Percentiles rank a stretch among this genome's conserved stretches.
Evolutionary conservation across 2,329 filamentous ascomycete genomes (phyloP).

Genomic region (Fusarium multiceps): DNA sequence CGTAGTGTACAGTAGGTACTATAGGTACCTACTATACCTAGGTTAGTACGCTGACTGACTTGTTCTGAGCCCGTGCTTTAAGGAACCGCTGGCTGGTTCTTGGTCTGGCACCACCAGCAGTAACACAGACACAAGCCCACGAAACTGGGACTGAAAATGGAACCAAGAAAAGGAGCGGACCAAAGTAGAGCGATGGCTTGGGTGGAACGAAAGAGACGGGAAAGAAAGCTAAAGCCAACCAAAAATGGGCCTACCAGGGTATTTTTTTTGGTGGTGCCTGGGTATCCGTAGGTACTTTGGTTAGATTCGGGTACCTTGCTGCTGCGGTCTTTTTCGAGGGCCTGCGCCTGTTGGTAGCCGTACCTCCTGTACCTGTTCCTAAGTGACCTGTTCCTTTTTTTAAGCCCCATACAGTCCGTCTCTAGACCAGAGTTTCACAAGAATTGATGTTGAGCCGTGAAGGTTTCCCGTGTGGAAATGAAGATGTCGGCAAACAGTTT

Average conservation of each 20-base stretch:
- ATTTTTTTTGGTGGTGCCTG: background rate
- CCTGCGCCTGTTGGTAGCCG: constrained; percentile 1
- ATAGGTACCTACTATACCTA: background rate
- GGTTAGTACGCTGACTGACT: background rate
- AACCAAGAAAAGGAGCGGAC: constrained; percentile 27
- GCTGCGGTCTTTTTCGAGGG: constrained; percentile 23
- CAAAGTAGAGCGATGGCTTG: background rate
- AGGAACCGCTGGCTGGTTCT: background rate
- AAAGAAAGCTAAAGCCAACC: constrained; percentile 19
- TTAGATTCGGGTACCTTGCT: constrained; percentile 29
- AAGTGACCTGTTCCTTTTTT: background rate
- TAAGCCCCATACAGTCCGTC: background rate
- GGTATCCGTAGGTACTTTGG: constrained; percentile 10
- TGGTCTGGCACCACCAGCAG: constrained; percentile 15
- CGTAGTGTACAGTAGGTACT: background rate
- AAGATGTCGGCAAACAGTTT: constrained; percentile 5
- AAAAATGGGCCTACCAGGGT: constrained; percentile 7
- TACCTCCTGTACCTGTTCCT: constrained; percentile 8
- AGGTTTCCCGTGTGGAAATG: constrained; percentile 27
- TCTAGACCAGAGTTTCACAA: constrained; percentile 29
- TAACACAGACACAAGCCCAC: background rate
- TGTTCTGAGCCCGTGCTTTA: constrained; percentile 10
- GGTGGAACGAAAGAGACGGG: constrained; percentile 19
- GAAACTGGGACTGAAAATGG: constrained; percentile 16
- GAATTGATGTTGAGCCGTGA: constrained; percentile 20